A percentile compares a stretch with the other conserved stretches of the same genome.
phyloP scores from a whole-genome alignment of 2,329 filamentous ascomycete species.

The Colletotrichum echinochloae region DNA sequence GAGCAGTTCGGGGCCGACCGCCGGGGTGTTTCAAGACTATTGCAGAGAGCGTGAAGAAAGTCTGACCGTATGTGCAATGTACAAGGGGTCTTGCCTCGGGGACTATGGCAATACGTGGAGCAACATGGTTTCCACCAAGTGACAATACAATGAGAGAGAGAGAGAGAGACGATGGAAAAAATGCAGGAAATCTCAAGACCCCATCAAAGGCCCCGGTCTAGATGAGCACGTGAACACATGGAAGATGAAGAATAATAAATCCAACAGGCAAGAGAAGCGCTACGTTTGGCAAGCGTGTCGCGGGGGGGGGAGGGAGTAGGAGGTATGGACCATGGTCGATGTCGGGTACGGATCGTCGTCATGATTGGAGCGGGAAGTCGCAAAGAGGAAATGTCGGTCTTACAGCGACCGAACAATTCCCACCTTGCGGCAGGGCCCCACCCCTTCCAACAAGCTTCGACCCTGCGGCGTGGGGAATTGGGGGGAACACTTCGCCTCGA shows the following conservation, averaged over 20 bases:
- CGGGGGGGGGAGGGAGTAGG: not conserved
- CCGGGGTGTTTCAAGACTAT: slow-evolving; percentile 14
- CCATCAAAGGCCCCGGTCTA: slow-evolving; percentile 9
- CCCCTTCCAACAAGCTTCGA: slow-evolving; percentile 41
- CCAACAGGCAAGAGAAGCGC: slow-evolving; percentile 11
- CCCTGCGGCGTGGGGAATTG: slow-evolving; percentile 42
- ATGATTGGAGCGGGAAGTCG: slow-evolving; percentile 40
- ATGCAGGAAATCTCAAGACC: not conserved
- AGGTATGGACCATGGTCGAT: slow-evolving; percentile 11
- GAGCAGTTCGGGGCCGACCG: slow-evolving; percentile 1
- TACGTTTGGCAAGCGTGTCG: slow-evolving; percentile 20
- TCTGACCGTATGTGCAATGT: not conserved
- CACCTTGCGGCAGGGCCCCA: slow-evolving; percentile 35
- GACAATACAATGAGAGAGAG: slow-evolving; percentile 12
- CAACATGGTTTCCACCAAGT: slow-evolving; percentile 16
- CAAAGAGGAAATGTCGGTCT: slow-evolving; percentile 40
- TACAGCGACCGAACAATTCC: slow-evolving; percentile 42
- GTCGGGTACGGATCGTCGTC: slow-evolving; percentile 35
- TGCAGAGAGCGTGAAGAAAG: not conserved
- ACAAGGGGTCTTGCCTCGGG: slow-evolving; percentile 20
- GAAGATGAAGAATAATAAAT: slow-evolving; percentile 23
- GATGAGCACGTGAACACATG: slow-evolving; percentile 35
- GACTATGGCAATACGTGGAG: slow-evolving; percentile 35
- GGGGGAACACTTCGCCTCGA: slow-evolving; percentile 36
- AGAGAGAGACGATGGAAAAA: not conserved